Base-by-base conservation (phyloP, 257 asterid species). In the Nicotiana noctiflora region DNA sequence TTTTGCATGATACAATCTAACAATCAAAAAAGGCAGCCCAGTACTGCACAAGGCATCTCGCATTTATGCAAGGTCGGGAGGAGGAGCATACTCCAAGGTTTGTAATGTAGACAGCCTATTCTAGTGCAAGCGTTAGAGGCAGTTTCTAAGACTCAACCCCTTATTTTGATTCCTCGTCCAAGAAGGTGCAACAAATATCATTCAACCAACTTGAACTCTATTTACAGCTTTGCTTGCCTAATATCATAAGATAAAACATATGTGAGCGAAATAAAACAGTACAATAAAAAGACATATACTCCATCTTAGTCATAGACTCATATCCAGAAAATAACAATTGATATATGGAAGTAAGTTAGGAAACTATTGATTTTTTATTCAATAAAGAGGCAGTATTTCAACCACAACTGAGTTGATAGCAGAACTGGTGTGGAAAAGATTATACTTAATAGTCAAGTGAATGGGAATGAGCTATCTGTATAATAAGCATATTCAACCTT, bases 171-270 rank as follows among this genome's bases (percentile, higher is more conserved):
- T 62, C 68, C 0, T 27, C 70, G 5, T 62, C 40, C 4, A 10
- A 25, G n/a, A 25, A 25, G 40, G 44, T 10, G 19, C 70, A 25
- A 44, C 19, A 44, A 44, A 70, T 70, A 7, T 59, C 63, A 80
- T 56, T 46, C 53, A 31, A 13, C 25, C 56, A 49, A 9, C 78
- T 67, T 56, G 88, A 83, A 87, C 86, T 83, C 86, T 86, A 52
- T 84, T 82, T n/a, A 66, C 56, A 6, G 91, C 88, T 82, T 77
- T 84, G 66, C 52, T 77, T 76, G 85, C 93, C 96, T 90, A 27
- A 13, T 13, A 72, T 72, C 34, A 25, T 40, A 31, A 74, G 19
- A 27, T 53, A 15, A 17, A 63, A 40, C 49, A 40, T 40, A 40
- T 8, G 0, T 40, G 49, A 40, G 49, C 49, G 0, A 40, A 40